phyloP scores from a whole-genome alignment of 2,329 filamentous ascomycete genomes.

The Emmonsiellopsis sp. region DNA sequence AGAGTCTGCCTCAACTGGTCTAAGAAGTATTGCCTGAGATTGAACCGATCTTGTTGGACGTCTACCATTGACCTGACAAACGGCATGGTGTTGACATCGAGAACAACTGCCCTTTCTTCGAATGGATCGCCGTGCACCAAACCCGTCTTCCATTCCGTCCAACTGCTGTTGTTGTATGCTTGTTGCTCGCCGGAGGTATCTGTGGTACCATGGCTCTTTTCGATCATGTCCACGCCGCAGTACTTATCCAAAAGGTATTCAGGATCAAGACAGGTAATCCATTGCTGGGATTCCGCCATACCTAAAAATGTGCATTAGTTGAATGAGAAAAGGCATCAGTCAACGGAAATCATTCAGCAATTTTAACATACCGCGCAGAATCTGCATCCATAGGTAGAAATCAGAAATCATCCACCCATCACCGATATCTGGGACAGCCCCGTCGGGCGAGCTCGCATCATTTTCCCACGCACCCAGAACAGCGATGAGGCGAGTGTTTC shows the following conservation, averaged over 20 bases:
- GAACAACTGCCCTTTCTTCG: not conserved
- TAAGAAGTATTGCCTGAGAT: not conserved
- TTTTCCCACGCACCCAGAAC: conserved; percentile 7
- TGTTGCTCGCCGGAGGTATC: not conserved
- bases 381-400: conserved; percentile 10
- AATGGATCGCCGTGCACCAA: not conserved
- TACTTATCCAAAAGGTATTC: conserved; percentile 7
- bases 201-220: not conserved
- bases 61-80: not conserved
- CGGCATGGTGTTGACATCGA: not conserved
- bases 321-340: too few relatives aligned
- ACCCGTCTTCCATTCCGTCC: not conserved
- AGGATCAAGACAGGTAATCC: conserved; percentile 8
- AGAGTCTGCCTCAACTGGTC: not conserved
- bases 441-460: not conserved
- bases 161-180: not conserved
- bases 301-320: not conserved
- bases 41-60: not conserved
- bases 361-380: conserved; percentile 2
- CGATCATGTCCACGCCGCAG: not conserved
- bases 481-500: conserved; percentile 7
- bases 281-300: conserved; percentile 8
- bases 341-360: too few relatives aligned
- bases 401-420: conserved; percentile 11
- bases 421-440: conserved; percentile 5